These are phyloP conservation scores for Exophiala dermatitidis DNA, from an alignment of 2,329 filamentous ascomycete species.

Conservation along the genomic window DNA sequence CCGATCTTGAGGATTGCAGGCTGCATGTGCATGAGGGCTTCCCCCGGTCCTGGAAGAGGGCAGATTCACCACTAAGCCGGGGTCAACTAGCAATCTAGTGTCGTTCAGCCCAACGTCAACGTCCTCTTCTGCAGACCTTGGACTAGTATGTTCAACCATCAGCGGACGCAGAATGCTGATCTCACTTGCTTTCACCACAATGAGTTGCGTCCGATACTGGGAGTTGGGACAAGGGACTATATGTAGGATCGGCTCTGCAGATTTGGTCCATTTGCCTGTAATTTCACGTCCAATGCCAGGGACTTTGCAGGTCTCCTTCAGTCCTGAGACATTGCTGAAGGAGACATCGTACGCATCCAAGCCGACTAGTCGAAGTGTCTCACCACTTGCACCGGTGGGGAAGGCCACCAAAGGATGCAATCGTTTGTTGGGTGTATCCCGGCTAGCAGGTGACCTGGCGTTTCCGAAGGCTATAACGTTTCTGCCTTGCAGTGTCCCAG, in stretches of 20 bases:
- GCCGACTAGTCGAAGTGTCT: constrained; percentile 5
- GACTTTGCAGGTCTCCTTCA: not conserved
- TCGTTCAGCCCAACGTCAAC: not conserved
- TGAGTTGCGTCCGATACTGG: constrained; percentile 4
- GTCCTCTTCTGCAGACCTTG: constrained; percentile 11
- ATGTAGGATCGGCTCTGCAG: constrained; percentile 9
- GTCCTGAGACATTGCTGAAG: not conserved
- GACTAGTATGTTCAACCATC: constrained; percentile 17
- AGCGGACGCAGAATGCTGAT: constrained; percentile 23
- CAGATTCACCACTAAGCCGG: constrained; percentile 43
- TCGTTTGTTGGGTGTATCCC: not conserved
- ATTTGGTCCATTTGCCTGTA: constrained; percentile 1
- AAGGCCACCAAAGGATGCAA: constrained; percentile 6
- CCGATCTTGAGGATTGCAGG: constrained; percentile 55
- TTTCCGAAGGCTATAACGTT: constrained; percentile 11
- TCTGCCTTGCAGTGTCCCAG: not conserved
- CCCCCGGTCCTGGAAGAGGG: constrained; percentile 39
- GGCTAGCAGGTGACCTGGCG: not conserved
- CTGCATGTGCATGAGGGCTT: constrained; percentile 46
- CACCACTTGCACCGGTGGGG: not conserved
- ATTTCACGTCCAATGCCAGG: not conserved
- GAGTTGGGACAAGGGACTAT: not conserved
- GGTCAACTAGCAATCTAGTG: constrained; percentile 33
- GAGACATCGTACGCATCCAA: constrained; percentile 6
- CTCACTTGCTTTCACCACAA: constrained; percentile 14